Conservation (phyloP, 2,329 filamentous ascomycete species). For the Cladophialophora psammophila region DNA sequence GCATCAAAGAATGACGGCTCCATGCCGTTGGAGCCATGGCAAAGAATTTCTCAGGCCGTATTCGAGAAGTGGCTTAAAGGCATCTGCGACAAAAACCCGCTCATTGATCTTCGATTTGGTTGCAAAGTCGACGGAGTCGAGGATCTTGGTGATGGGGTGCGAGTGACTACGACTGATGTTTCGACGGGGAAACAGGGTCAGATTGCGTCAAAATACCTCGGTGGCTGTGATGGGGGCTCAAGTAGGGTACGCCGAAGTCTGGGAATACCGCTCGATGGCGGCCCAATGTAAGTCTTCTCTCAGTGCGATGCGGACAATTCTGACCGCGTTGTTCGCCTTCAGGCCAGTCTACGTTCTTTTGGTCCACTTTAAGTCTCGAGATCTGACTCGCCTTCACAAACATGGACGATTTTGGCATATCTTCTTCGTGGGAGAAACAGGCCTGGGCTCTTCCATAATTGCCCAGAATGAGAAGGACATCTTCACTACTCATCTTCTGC, state of each 20-base stretch:
- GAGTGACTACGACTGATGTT: conserved; percentile 34
- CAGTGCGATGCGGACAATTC: not conserved
- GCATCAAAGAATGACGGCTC: conserved; percentile 45
- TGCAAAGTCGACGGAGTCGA: conserved; percentile 37
- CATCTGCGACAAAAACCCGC: conserved; percentile 35
- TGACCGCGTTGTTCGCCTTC: not conserved
- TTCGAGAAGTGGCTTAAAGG: conserved; percentile 48
- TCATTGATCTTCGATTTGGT: conserved; percentile 43
- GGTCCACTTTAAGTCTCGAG: conserved; percentile 46
- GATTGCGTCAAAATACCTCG: conserved; percentile 40
- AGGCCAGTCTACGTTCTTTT: conserved; percentile 40
- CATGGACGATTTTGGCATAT: conserved; percentile 47
- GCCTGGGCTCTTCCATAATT: conserved; percentile 37
- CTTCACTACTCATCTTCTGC: conserved; percentile 44
- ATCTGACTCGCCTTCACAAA: conserved; percentile 40
- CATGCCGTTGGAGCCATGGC: conserved; percentile 44
- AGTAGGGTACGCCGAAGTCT: conserved; percentile 40
- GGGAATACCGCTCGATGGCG: conserved; percentile 41
- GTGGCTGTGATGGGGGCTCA: conserved; percentile 44
- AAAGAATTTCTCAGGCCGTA: conserved; percentile 46
- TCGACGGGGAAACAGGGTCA: conserved; percentile 28
- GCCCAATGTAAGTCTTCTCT: conserved; percentile 40
- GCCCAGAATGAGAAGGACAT: conserved; percentile 47
- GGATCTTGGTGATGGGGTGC: conserved; percentile 37
- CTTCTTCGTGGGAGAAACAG: conserved; percentile 40